Conservation (phyloP, 176 grass and related monocot genomes). For the Tuctoria greenei region DNA sequence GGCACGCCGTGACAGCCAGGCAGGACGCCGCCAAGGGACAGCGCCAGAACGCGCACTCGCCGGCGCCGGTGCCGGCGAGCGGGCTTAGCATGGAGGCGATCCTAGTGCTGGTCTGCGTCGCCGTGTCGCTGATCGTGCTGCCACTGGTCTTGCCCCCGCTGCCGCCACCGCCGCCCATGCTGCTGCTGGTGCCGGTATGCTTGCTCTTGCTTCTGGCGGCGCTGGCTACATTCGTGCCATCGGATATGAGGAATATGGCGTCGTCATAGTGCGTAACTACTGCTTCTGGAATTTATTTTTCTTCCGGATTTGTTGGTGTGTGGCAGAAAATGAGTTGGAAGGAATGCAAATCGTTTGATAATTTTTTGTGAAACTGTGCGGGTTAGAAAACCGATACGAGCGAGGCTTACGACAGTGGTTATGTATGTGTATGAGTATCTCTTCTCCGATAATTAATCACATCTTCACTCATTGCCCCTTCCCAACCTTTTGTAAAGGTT, state of each 20-base stretch:
- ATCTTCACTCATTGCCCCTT: too few relatives aligned
- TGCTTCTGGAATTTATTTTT: not conserved
- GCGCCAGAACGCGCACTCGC: not conserved
- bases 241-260: conserved; percentile 45
- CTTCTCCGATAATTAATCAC: too few relatives aligned
- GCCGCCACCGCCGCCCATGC: conserved; percentile 59
- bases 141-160: conserved; percentile 68
- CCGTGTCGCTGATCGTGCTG: conserved; percentile 58
- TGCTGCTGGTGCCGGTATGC: conserved; percentile 60
- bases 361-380: not conserved
- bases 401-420: too few relatives aligned
- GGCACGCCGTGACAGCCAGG: not conserved
- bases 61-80: not conserved
- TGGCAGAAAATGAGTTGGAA: not conserved
- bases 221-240: conserved; percentile 61
- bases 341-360: not conserved
- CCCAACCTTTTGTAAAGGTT: too few relatives aligned
- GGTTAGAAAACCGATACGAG: not conserved
- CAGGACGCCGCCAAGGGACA: not conserved
- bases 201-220: conserved; percentile 53
- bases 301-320: not conserved
- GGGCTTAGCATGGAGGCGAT: conserved; percentile 46
- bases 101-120: conserved; percentile 46
- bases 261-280: conserved; percentile 44
- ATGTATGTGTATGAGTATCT: too few relatives aligned